These are phyloP conservation scores for Piper betle DNA, from an alignment of 164 flowering plant genomes.

Conservation along the genomic window DNA sequence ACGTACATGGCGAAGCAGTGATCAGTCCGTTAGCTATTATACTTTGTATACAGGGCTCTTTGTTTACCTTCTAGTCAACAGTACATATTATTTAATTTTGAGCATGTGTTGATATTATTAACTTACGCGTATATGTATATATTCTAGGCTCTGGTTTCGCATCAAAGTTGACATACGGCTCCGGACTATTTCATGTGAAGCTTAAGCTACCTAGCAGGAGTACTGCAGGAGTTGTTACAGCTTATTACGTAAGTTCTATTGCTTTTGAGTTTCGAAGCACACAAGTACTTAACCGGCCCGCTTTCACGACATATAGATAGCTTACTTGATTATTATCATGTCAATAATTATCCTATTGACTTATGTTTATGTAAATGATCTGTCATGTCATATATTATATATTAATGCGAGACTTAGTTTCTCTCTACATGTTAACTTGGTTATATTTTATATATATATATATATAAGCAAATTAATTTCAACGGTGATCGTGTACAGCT, in stretches of 20 bases:
- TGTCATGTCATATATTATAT: too few relatives aligned
- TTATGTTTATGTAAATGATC: neutral
- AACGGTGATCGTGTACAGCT: conserved; percentile 36
- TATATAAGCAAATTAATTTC: too few relatives aligned
- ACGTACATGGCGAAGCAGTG: too few relatives aligned
- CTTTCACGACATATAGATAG: neutral
- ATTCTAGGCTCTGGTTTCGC: conserved; percentile 42
- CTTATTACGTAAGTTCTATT: conserved; percentile 35
- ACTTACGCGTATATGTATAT: neutral
- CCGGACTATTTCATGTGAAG: conserved; percentile 41
- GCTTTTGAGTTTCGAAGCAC: neutral
- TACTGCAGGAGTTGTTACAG: conserved; percentile 50
- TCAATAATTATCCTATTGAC: neutral
- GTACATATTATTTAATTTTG: neutral
- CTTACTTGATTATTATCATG: neutral
- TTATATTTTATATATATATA: too few relatives aligned
- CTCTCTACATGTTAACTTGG: neutral
- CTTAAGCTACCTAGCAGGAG: conserved; percentile 37
- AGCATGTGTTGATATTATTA: neutral
- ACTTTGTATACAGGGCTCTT: neutral
- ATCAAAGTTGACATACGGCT: conserved; percentile 32
- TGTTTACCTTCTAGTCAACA: neutral
- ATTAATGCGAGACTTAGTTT: neutral
- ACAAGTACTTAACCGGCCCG: too few relatives aligned
- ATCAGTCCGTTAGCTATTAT: too few relatives aligned